Evolutionary conservation across 1,284 basidiomycete species (phyloP).

Genomic region (Ustilago loliicola): DNA sequence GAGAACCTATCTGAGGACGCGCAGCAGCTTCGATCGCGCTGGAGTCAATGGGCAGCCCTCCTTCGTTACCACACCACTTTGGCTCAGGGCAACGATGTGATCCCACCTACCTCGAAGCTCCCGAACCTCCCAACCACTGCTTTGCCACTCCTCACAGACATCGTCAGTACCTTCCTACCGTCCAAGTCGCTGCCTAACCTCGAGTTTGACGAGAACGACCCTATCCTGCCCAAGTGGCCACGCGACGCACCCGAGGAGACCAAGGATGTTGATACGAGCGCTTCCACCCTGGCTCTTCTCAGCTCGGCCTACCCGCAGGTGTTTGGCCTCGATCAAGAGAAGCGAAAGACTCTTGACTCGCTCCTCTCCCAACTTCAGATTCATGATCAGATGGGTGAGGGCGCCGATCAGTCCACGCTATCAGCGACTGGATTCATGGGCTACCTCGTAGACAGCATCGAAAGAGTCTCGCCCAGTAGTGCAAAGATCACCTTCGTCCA

Average conservation of each 20-base stretch:
- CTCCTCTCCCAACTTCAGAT: slow-evolving; percentile 61
- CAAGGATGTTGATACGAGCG: slow-evolving; percentile 35
- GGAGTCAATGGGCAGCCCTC: slow-evolving; percentile 58
- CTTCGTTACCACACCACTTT: slow-evolving; percentile 59
- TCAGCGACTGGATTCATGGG: slow-evolving; percentile 63
- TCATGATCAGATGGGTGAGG: slow-evolving; percentile 57
- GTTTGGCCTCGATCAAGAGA: slow-evolving; percentile 55
- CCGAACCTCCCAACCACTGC: slow-evolving; percentile 66
- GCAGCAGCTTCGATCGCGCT: slow-evolving; percentile 54
- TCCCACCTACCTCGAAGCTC: slow-evolving; percentile 62
- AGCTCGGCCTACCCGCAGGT: slow-evolving; percentile 66
- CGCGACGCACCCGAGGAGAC: slow-evolving; percentile 25
- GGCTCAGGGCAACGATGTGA: slow-evolving; percentile 58
- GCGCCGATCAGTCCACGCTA: slow-evolving; percentile 22
- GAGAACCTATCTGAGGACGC: slow-evolving; percentile 32
- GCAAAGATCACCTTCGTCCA: slow-evolving; percentile 63
- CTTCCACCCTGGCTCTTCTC: slow-evolving; percentile 59
- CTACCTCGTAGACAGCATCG: slow-evolving; percentile 50
- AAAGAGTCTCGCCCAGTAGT: slow-evolving; percentile 35
- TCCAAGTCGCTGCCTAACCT: slow-evolving; percentile 27
- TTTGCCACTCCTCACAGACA: slow-evolving; percentile 60
- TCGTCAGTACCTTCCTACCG: slow-evolving; percentile 62
- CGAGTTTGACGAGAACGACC: slow-evolving; percentile 36
- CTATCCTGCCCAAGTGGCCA: slow-evolving; percentile 43
- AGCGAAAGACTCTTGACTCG: slow-evolving; percentile 57